These are phyloP conservation scores for Diaporthe sp. DNA, from an alignment of 2,329 filamentous ascomycete genomes.

Conservation along the genomic window DNA sequence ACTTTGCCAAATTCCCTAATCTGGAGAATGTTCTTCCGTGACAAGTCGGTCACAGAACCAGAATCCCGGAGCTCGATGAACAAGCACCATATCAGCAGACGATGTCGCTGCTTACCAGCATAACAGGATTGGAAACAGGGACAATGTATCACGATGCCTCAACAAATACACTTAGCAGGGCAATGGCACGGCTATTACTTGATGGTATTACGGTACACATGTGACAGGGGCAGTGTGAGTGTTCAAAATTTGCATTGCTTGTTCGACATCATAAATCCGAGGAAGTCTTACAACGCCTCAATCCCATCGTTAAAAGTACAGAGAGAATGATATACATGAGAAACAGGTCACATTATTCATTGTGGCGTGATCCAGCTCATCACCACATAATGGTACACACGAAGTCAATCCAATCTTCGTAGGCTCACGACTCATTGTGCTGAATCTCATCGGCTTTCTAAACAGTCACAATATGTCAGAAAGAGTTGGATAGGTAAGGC, in stretches of 20 bases:
- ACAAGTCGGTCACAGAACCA: neutral
- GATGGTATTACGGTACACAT: accelerated
- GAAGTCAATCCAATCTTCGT: neutral
- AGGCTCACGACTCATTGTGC: neutral
- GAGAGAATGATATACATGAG: neutral
- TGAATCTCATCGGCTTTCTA: neutral
- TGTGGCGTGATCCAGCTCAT: neutral
- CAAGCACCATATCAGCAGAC: neutral
- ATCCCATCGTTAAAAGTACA: neutral
- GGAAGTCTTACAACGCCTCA: neutral
- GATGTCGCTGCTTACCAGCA: no score
- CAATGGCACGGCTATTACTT: neutral
- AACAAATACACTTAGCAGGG: no score
- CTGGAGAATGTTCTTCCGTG: neutral
- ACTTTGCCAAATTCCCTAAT: slow-evolving; percentile 44
- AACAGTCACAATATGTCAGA: neutral
- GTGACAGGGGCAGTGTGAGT: neutral
- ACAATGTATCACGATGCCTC: neutral
- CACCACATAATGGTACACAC: neutral
- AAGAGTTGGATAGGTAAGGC: neutral
- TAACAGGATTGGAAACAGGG: neutral
- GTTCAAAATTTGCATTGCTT: neutral
- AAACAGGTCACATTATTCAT: neutral
- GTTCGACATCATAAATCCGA: no score
- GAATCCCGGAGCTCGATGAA: neutral